These are phyloP conservation scores for Mucuna pruriens DNA, from an alignment of 306 rosid species.

Conservation along the genomic window DNA sequence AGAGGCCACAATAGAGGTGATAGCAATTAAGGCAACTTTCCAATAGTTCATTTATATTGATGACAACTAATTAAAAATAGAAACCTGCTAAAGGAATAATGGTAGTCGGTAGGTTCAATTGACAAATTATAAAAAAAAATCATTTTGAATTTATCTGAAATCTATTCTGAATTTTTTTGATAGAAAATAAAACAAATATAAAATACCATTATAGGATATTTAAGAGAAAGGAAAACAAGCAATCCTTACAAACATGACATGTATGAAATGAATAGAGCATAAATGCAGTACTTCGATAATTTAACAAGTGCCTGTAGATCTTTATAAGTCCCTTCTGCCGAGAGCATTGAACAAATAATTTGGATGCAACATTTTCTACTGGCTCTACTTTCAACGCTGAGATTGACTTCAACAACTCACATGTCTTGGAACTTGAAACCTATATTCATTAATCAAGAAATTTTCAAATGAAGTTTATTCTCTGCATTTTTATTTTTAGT, in stretches of 20 bases:
- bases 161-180: conserved; percentile 19
- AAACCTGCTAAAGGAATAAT: conserved; percentile 19
- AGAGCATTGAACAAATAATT: conserved; percentile 97
- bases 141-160: neutral
- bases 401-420: conserved; percentile 87
- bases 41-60: neutral
- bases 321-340: conserved; percentile 96
- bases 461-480: conserved; percentile 30
- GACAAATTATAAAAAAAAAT: conserved; percentile 6
- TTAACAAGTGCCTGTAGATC: conserved; percentile 96
- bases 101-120: conserved; percentile 20
- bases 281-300: conserved; percentile 71
- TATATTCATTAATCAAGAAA: conserved; percentile 48
- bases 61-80: neutral
- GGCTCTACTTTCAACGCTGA: conserved; percentile 87
- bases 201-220: neutral
- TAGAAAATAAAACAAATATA: conserved; percentile 25
- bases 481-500: neutral
- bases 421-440: conserved; percentile 91
- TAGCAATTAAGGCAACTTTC: neutral
- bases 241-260: conserved; percentile 34
- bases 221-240: conserved; percentile 20
- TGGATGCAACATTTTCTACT: conserved; percentile 91
- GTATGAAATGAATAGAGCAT: conserved; percentile 28
- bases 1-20: neutral